Evolutionary conservation across 495 filamentous ascomycete species (phyloP).

Genomic region (Tuber magnatum): DNA sequence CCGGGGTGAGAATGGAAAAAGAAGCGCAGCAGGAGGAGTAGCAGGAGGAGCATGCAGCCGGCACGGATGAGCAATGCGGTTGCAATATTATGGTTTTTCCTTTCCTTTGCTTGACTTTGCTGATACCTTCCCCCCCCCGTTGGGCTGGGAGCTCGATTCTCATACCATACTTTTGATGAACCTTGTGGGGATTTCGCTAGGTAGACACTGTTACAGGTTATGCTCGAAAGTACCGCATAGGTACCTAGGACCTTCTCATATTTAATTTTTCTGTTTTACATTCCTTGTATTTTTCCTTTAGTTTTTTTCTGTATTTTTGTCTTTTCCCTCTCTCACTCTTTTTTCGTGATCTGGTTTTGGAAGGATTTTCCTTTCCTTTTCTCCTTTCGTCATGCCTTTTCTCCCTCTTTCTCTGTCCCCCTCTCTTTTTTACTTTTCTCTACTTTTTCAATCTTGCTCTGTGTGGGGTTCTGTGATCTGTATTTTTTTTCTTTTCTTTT

Average conservation of each 20-base stretch:
- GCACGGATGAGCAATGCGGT: not conserved
- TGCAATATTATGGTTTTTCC: not conserved
- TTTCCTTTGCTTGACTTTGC: not conserved
- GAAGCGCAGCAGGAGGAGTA: constrained; percentile 23
- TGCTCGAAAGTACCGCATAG: not conserved
- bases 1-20: constrained; percentile 24
- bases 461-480: constrained; percentile 1
- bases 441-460: not conserved
- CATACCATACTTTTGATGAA: not conserved
- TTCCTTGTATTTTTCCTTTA: not conserved
- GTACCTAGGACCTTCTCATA: not conserved
- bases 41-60: not conserved
- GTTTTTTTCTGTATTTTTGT: too few species aligned
- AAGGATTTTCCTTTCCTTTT: not conserved
- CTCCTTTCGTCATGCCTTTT: not conserved
- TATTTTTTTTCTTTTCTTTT: constrained; percentile 1
- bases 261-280: not conserved
- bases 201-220: not conserved
- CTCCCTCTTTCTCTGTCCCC: not conserved
- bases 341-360: not conserved
- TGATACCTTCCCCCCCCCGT: not conserved
- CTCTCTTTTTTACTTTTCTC: not conserved
- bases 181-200: not conserved
- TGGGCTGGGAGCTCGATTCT: not conserved
- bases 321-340: not conserved